Evolutionary conservation across 1,284 basidiomycete species (phyloP).

Genomic region (Trametes pubescens): DNA sequence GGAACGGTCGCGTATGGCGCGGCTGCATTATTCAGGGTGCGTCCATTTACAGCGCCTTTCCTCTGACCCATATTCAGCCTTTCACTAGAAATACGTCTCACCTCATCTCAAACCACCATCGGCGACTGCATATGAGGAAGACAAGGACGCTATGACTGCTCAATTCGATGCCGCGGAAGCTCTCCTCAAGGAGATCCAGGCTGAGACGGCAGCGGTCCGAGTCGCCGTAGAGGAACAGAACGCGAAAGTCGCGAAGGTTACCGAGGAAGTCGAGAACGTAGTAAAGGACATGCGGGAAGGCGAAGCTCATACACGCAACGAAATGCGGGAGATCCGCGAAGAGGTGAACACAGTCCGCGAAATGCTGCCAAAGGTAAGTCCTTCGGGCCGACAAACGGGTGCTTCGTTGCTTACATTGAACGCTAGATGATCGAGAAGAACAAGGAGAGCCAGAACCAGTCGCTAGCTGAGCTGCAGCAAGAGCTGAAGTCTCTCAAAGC

Average conservation of each 20-base stretch:
- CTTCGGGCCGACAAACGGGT: neutral
- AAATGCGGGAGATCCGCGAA: constrained; percentile 91
- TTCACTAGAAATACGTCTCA: constrained; percentile 83
- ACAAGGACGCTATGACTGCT: constrained; percentile 84
- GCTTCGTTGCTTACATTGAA: neutral
- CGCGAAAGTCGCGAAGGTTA: constrained; percentile 78
- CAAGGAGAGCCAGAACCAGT: constrained; percentile 82
- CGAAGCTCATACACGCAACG: constrained; percentile 83
- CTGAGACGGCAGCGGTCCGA: constrained; percentile 77
- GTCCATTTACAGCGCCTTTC: constrained; percentile 34
- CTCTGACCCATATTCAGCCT: constrained; percentile 6
- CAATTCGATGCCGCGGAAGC: constrained; percentile 95
- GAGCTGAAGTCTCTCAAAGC: constrained; percentile 97
- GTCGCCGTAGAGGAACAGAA: constrained; percentile 85
- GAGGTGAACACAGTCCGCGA: constrained; percentile 93
- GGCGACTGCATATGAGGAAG: constrained; percentile 89
- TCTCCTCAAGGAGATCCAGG: constrained; percentile 84
- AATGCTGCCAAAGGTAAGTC: constrained; percentile 85
- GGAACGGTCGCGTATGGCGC: constrained; percentile 91
- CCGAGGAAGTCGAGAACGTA: constrained; percentile 82
- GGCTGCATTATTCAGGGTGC: constrained; percentile 84
- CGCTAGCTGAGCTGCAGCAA: constrained; percentile 87
- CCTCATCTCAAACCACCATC: constrained; percentile 94
- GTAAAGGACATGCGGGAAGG: constrained; percentile 82
- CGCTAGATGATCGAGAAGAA: constrained; percentile 93